Base-by-base conservation (phyloP, 148 eudicot genomes). In the Diospyros lotus region DNA sequence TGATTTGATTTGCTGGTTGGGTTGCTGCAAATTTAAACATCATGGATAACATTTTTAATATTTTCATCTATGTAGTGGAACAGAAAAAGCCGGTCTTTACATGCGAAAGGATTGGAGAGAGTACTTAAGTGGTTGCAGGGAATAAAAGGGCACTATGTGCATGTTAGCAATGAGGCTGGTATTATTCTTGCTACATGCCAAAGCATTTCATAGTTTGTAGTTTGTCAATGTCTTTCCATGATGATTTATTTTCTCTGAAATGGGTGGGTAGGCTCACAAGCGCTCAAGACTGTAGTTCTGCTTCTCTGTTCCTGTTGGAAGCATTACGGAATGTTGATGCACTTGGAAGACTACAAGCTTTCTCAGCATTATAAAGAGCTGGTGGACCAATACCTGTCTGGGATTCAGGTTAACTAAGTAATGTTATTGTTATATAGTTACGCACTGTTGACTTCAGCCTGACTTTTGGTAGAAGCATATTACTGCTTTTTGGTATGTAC, bases 291-390 rank as follows among this genome's bases (percentile, higher is more conserved):
- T 74, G 94, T 89, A 61, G 74, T 78, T 42, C 77, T 87, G 70
- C 85, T 92, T 56, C 87, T 92, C 74, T 84, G 89, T 68, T 92
- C 97, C 76, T 92, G 97, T 77, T 92, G 97, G 97, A 92, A 84
- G 78, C 92, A 92, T 83, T 92, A 90, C 58, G 86, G 93, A 58
- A 70, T 87, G 78, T 83, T 92, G 56, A 73, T 85, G 82, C 85
- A 76, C 73, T 82, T 92, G 80, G 91, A 84, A 84, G 87, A 90
- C 73, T 50, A 53, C 68, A 76, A 72, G 63, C 65, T 82, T 77
- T 66, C 80, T 77, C 82, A 76, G 73, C 86, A 79, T 44, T 65
- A 78, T 71, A 77, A 79, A 59, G 91, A 87, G 71, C 72, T 85
- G 50, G 6, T 88, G 73, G 88, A 90, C 15, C 94, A 92, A 63